Conservation (phyloP, 192 early-diverging fungal species). For the Coemansia sp. region DNA sequence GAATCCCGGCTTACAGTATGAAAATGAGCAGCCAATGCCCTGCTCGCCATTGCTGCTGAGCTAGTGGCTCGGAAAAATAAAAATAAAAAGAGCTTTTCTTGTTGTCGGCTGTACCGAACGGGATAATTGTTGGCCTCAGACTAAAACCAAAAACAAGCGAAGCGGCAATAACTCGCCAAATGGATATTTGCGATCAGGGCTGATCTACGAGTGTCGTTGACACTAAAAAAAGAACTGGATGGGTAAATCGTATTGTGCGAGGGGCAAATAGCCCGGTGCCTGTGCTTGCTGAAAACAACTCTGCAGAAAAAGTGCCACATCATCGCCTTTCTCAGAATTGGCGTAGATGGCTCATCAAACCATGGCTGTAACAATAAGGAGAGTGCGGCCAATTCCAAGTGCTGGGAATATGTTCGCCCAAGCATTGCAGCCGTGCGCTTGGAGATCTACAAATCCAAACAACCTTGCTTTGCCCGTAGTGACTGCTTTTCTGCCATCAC, state of each 20-base stretch:
- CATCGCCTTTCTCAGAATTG: neutral
- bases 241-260: neutral
- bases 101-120: neutral
- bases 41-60: neutral
- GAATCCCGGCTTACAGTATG: constrained; percentile 3
- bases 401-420: neutral
- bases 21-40: neutral
- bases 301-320: constrained; percentile 6
- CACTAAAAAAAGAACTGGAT: neutral
- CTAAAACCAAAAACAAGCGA: neutral
- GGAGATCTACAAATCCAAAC: neutral
- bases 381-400: neutral
- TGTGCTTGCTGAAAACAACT: neutral
- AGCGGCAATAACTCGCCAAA: neutral
- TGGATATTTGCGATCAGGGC: neutral
- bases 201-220: neutral
- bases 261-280: neutral
- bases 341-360: neutral
- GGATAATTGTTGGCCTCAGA: neutral
- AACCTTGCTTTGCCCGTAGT: neutral
- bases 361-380: neutral
- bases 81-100: neutral
- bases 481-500: neutral
- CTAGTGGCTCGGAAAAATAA: neutral
- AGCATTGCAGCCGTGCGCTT: neutral